phyloP scores from a whole-genome alignment of 768 basidiomycete genomes.

The Leccinum fibrillosum region DNA sequence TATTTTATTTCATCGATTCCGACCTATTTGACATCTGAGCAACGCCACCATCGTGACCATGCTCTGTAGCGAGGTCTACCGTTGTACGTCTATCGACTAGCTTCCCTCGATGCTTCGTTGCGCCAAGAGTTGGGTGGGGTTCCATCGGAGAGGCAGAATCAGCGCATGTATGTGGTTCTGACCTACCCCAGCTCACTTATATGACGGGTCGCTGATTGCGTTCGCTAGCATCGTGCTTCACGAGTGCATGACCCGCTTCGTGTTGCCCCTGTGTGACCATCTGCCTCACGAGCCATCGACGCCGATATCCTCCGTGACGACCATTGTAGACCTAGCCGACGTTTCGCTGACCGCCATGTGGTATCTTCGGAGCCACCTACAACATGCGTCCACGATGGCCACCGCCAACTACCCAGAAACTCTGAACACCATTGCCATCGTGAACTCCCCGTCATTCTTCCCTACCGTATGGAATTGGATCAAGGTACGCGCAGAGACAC shows the following conservation, averaged over 20 bases:
- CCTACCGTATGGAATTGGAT: slow-evolving; percentile 83
- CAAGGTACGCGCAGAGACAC: slow-evolving; percentile 43
- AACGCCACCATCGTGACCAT: not conserved
- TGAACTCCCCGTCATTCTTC: slow-evolving; percentile 83
- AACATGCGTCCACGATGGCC: slow-evolving; percentile 70
- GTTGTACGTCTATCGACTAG: slow-evolving; percentile 72
- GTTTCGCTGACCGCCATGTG: slow-evolving; percentile 66
- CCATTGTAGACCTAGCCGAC: slow-evolving; percentile 70
- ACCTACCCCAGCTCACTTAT: too few species aligned
- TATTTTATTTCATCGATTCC: not conserved
- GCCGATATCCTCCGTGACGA: slow-evolving; percentile 57
- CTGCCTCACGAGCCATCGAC: slow-evolving; percentile 52
- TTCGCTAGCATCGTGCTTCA: slow-evolving; percentile 54
- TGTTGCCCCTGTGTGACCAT: slow-evolving; percentile 58
- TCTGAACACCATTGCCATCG: slow-evolving; percentile 58
- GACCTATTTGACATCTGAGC: not conserved
- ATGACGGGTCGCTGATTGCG: not conserved
- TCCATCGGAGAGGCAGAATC: slow-evolving; percentile 53
- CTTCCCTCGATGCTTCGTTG: slow-evolving; percentile 48
- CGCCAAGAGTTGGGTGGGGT: slow-evolving; percentile 60
- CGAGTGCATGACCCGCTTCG: slow-evolving; percentile 65
- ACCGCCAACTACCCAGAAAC: slow-evolving; percentile 85
- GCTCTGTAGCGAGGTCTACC: slow-evolving; percentile 57
- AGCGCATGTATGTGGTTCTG: slow-evolving; percentile 60
- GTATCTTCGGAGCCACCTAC: slow-evolving; percentile 66